Conservation (phyloP, 352 stramenopile genomes). For the Ophiocytium majus region DNA sequence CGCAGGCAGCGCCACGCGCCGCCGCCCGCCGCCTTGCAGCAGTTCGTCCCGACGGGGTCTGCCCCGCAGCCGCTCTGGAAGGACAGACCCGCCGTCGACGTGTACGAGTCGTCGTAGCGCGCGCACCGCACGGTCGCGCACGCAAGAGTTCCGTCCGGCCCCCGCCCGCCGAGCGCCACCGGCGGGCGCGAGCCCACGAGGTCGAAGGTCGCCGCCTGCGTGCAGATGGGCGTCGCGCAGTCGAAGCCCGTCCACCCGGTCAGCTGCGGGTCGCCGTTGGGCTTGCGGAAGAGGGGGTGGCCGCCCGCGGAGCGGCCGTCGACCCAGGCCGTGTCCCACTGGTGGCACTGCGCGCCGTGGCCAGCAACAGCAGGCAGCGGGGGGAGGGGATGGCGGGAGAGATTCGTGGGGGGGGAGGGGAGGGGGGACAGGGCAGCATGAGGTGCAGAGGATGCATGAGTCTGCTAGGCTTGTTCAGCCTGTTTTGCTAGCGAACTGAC, state of each 20-base stretch:
- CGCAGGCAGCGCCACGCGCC: background rate
- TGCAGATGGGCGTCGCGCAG: slow-evolving; percentile 90
- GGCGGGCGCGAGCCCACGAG: background rate
- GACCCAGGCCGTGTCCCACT: slow-evolving; percentile 81
- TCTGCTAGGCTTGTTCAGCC: too few species aligned
- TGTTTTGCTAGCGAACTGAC: too few species aligned
- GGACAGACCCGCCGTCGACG: slow-evolving; percentile 58
- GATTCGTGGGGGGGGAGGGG: too few species aligned
- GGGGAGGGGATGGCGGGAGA: too few species aligned
- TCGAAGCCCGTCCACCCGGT: slow-evolving; percentile 94
- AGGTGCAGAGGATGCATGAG: too few species aligned
- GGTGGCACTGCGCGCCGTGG: slow-evolving; percentile 65
- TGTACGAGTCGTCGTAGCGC: slow-evolving; percentile 46
- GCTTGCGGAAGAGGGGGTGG: slow-evolving; percentile 81
- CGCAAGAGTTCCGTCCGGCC: slow-evolving; percentile 59
- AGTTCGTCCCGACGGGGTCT: slow-evolving; percentile 66
- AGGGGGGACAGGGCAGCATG: too few species aligned
- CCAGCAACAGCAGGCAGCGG: too few species aligned
- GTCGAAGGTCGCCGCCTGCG: slow-evolving; percentile 62
- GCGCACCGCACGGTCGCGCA: slow-evolving; percentile 57
- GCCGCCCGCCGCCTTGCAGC: slow-evolving; percentile 52
- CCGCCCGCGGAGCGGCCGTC: slow-evolving; percentile 81
- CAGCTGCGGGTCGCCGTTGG: slow-evolving; percentile 78
- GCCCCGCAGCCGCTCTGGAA: slow-evolving; percentile 88
- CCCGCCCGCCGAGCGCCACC: slow-evolving; percentile 57